Base-by-base conservation (phyloP, 2,329 filamentous ascomycete genomes). In the Curvularia lunata region DNA sequence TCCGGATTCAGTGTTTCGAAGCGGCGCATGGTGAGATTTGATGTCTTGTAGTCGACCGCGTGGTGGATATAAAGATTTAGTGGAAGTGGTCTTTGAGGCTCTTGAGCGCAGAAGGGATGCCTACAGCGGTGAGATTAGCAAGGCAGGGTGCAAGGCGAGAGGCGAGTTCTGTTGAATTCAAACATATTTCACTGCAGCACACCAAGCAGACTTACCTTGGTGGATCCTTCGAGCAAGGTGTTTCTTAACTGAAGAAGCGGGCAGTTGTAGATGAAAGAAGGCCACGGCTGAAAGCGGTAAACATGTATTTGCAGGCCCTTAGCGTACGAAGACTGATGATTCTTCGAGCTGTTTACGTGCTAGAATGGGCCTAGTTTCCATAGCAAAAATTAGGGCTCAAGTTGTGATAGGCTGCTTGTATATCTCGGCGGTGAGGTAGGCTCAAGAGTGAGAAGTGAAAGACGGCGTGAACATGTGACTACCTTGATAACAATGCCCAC, bases 1-100 rank as follows among this genome's bases (percentile, higher is more conserved):
- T 73, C 68, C 8, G 61, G 54, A 38, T 75, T 76, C n/a, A 76
- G 65, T 7, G 65, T 73, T 13, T 66, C 65, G 48, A 69, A 75
- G 32, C 73, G 70, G 30, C 69, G 68, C 72, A 75, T 74, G 25
- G 8, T 67, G 56, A 40, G n/a, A 25, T 42, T 19, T 25, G 30
- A 30, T 16, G 16, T 21, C 21, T 23, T 21, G 7, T 19, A 5
- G 19, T 19, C 16, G 28, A 16, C 30, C 13, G 16, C 12, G 7
- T 30, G 7, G 28, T 30, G 28, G 28, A 13, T 2, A 34, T 8
- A 10, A 6, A 13, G 21, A 13, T 43, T 25, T 5, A 23, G 13
- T 27, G 19, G 21, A n/a, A 25, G 23, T 28, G n/a, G 23, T 30
- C 21, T 8, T 32, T 12, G 5, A 18, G 5, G 34, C 27, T 12